Percentiles rank a stretch among this genome's conserved stretches.
phyloP scores from a whole-genome alignment of 192 early-diverging fungal species.

The Rhizophagus prolifer region DNA sequence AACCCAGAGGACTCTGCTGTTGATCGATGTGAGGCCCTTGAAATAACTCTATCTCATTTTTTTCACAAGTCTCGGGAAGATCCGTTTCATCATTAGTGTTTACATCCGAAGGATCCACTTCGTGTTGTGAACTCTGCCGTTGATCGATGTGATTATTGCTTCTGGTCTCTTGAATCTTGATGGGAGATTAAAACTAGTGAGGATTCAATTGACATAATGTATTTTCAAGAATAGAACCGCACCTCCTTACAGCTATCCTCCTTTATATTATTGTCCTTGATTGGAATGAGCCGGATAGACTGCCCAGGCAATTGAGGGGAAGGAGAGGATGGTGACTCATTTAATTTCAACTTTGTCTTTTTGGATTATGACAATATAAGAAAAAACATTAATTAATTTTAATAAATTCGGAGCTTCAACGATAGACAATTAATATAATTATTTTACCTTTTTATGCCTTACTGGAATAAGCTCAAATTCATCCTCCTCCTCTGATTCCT shows the following conservation, averaged over 20 bases:
- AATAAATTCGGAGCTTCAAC: slow-evolving; percentile 7
- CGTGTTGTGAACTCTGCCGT: no score
- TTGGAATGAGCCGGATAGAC: background rate
- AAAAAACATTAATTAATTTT: slow-evolving; percentile 15
- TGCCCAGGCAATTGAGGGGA: background rate
- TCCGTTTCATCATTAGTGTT: background rate
- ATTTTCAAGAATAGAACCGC: no score
- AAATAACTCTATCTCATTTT: slow-evolving; percentile 15
- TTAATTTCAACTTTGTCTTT: slow-evolving; percentile 5
- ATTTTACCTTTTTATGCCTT: slow-evolving; percentile 12
- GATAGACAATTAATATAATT: slow-evolving; percentile 19
- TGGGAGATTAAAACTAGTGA: no score
- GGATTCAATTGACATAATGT: no score
- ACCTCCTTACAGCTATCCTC: no score
- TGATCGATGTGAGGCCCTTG: slow-evolving; percentile 9
- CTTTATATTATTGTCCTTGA: no score
- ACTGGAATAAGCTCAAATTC: slow-evolving; percentile 6
- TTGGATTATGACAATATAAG: no score
- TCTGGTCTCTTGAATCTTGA: no score
- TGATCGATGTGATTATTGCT: no score
- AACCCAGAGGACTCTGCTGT: slow-evolving; percentile 17
- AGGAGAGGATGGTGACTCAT: slow-evolving; percentile 12
- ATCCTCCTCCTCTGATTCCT: background rate
- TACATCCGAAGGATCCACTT: no score
- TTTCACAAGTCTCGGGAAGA: slow-evolving; percentile 16